Evolutionary conservation across 331 rosid species (phyloP).

Genomic region (Malus hybrid): DNA sequence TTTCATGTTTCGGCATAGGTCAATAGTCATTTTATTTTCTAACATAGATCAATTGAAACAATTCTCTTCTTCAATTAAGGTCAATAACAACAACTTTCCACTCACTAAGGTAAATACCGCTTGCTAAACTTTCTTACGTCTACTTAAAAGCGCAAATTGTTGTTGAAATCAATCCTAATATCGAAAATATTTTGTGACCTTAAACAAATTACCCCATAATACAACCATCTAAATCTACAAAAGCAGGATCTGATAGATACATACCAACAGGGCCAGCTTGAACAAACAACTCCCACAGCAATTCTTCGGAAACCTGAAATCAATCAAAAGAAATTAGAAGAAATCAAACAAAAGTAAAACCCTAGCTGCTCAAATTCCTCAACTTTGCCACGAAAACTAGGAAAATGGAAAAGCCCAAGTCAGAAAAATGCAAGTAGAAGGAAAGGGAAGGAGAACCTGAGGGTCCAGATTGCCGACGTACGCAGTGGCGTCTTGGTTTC

Average conservation of each 20-base stretch:
- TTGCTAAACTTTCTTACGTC: no score
- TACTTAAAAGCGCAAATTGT: no score
- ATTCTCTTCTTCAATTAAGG: no score
- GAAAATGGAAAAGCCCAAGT: not conserved
- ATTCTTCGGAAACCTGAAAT: constrained; percentile 67
- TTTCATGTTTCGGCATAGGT: no score
- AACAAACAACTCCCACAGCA: constrained; percentile 92
- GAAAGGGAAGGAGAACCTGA: constrained; percentile 38
- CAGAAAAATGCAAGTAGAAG: not conserved
- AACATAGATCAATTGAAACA: no score
- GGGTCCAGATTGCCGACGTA: constrained; percentile 98
- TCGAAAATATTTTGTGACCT: no score
- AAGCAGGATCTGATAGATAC: not conserved
- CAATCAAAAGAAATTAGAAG: not conserved
- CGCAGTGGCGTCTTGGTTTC: constrained; percentile 98
- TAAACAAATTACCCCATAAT: no score
- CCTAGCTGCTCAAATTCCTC: constrained; percentile 3
- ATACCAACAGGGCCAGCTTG: constrained; percentile 98
- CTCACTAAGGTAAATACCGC: no score
- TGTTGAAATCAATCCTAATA: no score
- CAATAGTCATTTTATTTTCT: no score
- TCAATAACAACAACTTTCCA: no score
- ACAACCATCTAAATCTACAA: not conserved
- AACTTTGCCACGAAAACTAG: not conserved
- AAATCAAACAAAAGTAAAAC: constrained; percentile 1